Percentiles rank a stretch among this genome's conserved stretches.
phyloP scores from a whole-genome alignment of 371 early-diverging fungal genomes.

The Smittium mucronatum region DNA sequence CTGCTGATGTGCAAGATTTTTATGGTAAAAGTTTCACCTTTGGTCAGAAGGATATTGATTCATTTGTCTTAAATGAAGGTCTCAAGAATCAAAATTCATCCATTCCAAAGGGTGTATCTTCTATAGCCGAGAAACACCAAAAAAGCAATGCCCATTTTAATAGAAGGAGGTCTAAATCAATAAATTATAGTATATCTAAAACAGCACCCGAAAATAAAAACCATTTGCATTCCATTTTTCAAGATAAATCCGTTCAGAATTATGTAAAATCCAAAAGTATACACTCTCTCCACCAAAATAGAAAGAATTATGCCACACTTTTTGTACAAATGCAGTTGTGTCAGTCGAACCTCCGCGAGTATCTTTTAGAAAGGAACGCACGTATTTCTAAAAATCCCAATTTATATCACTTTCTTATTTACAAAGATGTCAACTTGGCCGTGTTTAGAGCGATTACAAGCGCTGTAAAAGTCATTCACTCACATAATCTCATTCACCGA shows the following conservation, averaged over 20 bases:
- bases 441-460: constrained; percentile 71
- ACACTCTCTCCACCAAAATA: background rate
- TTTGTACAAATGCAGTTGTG: constrained; percentile 83
- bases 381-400: constrained; percentile 14
- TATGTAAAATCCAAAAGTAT: no score
- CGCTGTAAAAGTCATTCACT: constrained; percentile 75
- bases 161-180: background rate
- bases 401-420: constrained; percentile 14
- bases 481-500: constrained; percentile 87
- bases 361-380: constrained; percentile 37
- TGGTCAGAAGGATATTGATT: background rate
- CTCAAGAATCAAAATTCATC: background rate
- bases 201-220: background rate
- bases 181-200: background rate
- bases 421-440: constrained; percentile 24
- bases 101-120: background rate
- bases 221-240: background rate
- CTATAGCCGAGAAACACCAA: no score
- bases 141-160: no score
- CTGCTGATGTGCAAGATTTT: no score
- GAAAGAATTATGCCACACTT: constrained; percentile 36
- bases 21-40: background rate
- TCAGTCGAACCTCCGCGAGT: constrained; percentile 51
- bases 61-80: background rate
- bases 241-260: background rate